Evolutionary conservation across 306 rosid genomes (phyloP).

Genomic region (Citrullus amarus): DNA sequence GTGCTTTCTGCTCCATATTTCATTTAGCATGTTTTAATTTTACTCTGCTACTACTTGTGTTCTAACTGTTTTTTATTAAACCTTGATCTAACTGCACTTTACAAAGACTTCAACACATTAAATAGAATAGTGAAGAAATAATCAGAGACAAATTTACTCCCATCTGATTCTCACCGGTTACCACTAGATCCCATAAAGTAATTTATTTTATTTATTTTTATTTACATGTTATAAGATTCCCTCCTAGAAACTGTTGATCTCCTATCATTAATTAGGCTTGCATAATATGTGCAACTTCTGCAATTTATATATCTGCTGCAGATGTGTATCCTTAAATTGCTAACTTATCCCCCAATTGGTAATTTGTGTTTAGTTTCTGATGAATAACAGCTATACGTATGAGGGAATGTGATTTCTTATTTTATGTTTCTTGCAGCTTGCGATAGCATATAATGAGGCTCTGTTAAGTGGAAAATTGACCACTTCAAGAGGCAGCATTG

Average conservation of each 20-base stretch:
- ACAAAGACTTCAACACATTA: neutral
- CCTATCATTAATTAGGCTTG: neutral
- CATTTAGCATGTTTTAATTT: neutral
- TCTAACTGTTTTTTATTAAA: neutral
- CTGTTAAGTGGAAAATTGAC: constrained; percentile 49
- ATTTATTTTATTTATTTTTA: neutral
- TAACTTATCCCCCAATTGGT: neutral
- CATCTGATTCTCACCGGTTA: neutral
- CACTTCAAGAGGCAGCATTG: constrained; percentile 57
- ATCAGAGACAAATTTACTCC: neutral
- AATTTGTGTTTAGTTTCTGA: neutral
- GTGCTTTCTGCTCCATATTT: neutral
- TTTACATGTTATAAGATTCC: neutral
- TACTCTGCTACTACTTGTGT: neutral
- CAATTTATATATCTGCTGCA: neutral
- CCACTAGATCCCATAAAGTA: neutral
- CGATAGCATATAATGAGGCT: constrained; percentile 67
- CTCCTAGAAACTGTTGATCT: neutral
- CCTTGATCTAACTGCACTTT: neutral
- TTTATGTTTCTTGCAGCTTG: constrained; percentile 49
- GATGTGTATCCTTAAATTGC: neutral
- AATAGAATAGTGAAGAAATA: neutral
- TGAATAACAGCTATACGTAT: too few species aligned
- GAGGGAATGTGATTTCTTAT: constrained; percentile 3
- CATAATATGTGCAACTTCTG: neutral